Evolutionary conservation across 2,329 filamentous ascomycete species (phyloP), one percentile per base, ranked within the genome.

Genomic region (Teratosphaeria zuluensis): DNA sequence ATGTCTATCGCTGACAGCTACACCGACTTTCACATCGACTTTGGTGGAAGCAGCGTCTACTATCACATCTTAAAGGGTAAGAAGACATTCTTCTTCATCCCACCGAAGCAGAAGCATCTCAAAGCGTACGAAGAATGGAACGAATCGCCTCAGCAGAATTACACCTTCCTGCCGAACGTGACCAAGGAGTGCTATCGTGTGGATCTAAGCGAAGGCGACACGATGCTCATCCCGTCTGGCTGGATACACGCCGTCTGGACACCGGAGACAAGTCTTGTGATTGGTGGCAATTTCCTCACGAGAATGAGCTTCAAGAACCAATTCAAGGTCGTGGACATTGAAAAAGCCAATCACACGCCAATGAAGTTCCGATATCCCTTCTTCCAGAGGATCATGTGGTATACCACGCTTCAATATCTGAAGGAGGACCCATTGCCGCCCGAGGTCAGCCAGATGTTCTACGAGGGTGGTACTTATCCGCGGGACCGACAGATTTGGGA

Each of bases 231-330:
- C 62, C 85, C 85, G 4, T 86, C 85, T 35, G 85, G 85, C 21
- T 88, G 85, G 85, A 88, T 88, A 56, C 85, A 88, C 66, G 84
- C 85, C 28, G 85, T 88, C 7, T 87, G 85, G 83, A 88, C 85
- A 9, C 85, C 85, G 0, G 81, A 84, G 64, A 84, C 87, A 66
- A 87, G 84, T 65, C 73, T 88, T 54, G 85, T 88, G 31, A 86
- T 88, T 61, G 85, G 85, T n/a, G 85, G 85, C 56, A 88, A 88
- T 66, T 88, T 87, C 65, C 74, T 88, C 52, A 87, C 84, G 4
- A 75, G 81, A 58, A 77, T 86, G 70, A 84, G 86, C 59, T 86
- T 84, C 68, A 80, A 80, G 58, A 85, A 85, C 77, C 85, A 88
- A 68, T 82, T 88, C 66, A 82, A 81, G 63, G 77, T 88, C 8